Base-by-base conservation (phyloP, 2,329 filamentous ascomycete genomes). In the Epichloe scottii region DNA sequence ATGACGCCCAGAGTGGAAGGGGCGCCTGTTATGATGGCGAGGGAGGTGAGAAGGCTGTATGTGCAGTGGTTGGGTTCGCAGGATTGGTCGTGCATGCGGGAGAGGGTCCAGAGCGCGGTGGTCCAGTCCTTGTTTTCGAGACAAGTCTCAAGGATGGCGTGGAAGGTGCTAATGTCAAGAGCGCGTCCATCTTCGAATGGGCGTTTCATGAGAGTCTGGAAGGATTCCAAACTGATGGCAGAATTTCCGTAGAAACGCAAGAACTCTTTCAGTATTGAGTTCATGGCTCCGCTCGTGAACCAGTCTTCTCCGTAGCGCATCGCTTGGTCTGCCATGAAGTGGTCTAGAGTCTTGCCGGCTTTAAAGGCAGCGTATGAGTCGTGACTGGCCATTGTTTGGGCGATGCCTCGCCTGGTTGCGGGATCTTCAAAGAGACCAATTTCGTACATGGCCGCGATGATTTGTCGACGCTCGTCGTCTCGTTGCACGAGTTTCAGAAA, bases 401-500 rank as follows among this genome's bases (percentile, higher is more conserved):
- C 71, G 23, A 77, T 62, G 10, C 60, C 60, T 7, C 63, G 64
- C 7, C 69, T 61, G 1, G 67, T 67, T 0, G 57, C 57, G 0
- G 63, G 61, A 23, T 68, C 64, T 7, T 66, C 59, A 40, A 78
- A 64, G 46, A 76, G 63, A 23, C 70, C 70, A 17, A 68, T 63
- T 37, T 67, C 60, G 50, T 71, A 64, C 73, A 78, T 77, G 51
- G 66, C 64, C 12, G 68, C 66, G 33, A 78, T 59, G 33, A 75
- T 63, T 55, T 73, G 70, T 23, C 69, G 68, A 48, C 68, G 67
- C 47, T 73, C 69, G n/a, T 78, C 73, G 59, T 83, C 80, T 11
- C 75, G 76, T 62, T 79, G 76, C 52, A 85, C 76, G 43, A 78
- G 65, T n/a, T 65, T 62, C 17, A 78, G 61, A 52, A 77, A 74